Evolutionary conservation across 2,329 filamentous ascomycete genomes (phyloP).

Genomic region (Xylogone sp.): DNA sequence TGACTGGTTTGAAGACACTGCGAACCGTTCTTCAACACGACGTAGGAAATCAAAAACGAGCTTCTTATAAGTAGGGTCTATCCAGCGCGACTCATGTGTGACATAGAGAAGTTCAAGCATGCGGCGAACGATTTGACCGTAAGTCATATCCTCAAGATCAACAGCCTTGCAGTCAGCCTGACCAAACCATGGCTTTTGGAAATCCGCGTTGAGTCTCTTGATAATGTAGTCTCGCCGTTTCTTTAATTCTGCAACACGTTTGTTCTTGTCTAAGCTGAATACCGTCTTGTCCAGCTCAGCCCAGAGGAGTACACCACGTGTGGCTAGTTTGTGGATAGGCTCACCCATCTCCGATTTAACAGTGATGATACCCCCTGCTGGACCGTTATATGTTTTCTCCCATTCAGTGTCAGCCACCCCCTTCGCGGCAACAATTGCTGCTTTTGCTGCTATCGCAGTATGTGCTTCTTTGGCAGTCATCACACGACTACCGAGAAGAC

Average conservation of each 20-base stretch:
- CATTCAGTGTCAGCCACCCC: constrained; percentile 76
- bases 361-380: constrained; percentile 87
- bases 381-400: constrained; percentile 86
- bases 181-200: constrained; percentile 93
- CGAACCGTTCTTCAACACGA: constrained; percentile 91
- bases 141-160: constrained; percentile 92
- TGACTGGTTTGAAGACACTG: constrained; percentile 35
- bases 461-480: constrained; percentile 90
- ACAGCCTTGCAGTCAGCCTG: constrained; percentile 73
- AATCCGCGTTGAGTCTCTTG: constrained; percentile 88
- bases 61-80: constrained; percentile 72
- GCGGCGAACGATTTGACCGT: constrained; percentile 75
- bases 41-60: constrained; percentile 91
- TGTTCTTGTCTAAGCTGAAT: constrained; percentile 77
- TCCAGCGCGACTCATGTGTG: constrained; percentile 83
- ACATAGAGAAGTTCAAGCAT: constrained; percentile 86
- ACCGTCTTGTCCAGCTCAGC: constrained; percentile 97
- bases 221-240: constrained; percentile 86
- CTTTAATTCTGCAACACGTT: constrained; percentile 77
- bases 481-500: constrained; percentile 83
- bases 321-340: constrained; percentile 96
- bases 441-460: constrained; percentile 77
- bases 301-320: constrained; percentile 91
- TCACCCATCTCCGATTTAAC: constrained; percentile 97
- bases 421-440: constrained; percentile 77